Percentiles rank a stretch among this genome's conserved stretches.
phyloP scores from a whole-genome alignment of 2,329 filamentous ascomycete species.

The Pyrenophora seminiperda region DNA sequence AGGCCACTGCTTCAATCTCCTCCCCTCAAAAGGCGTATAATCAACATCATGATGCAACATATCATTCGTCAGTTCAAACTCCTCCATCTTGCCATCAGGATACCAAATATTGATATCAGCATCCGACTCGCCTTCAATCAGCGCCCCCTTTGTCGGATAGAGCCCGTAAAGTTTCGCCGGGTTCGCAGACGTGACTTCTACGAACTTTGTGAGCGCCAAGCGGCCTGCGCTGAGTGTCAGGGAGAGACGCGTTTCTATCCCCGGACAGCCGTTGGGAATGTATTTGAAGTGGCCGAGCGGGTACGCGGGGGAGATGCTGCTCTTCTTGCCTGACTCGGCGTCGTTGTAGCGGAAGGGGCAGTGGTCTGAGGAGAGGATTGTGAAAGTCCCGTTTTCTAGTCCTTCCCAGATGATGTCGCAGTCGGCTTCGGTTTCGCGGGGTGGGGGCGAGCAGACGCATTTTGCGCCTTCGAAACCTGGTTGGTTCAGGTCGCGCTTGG shows the following conservation, averaged over 20 bases:
- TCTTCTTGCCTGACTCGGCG: conserved; percentile 52
- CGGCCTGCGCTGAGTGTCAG: conserved; percentile 51
- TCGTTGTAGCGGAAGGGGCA: conserved; percentile 57
- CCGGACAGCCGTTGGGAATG: conserved; percentile 64
- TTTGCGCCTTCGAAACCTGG: conserved; percentile 62
- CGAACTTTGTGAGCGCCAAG: conserved; percentile 57
- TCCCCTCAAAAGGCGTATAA: conserved; percentile 67
- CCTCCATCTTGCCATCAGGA: conserved; percentile 47
- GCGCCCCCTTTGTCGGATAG: conserved; percentile 58
- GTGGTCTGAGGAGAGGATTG: conserved; percentile 58
- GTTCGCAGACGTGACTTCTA: conserved; percentile 61
- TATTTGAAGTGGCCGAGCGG: conserved; percentile 58
- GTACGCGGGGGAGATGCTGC: conserved; percentile 52
- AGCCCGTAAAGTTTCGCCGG: conserved; percentile 64
- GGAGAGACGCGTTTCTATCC: conserved; percentile 62
- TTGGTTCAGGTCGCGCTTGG: conserved; percentile 56
- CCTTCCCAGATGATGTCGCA: conserved; percentile 60
- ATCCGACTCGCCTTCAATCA: conserved; percentile 57
- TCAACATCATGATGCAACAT: conserved; percentile 67
- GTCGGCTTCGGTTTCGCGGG: conserved; percentile 54
- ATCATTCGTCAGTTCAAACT: conserved; percentile 56
- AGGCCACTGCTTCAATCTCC: conserved; percentile 64
- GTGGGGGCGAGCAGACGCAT: conserved; percentile 61
- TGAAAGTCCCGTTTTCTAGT: conserved; percentile 59
- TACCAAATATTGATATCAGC: conserved; percentile 63